Conservation (phyloP, 192 early-diverging fungal species). For the Rhizophagus sp. region DNA sequence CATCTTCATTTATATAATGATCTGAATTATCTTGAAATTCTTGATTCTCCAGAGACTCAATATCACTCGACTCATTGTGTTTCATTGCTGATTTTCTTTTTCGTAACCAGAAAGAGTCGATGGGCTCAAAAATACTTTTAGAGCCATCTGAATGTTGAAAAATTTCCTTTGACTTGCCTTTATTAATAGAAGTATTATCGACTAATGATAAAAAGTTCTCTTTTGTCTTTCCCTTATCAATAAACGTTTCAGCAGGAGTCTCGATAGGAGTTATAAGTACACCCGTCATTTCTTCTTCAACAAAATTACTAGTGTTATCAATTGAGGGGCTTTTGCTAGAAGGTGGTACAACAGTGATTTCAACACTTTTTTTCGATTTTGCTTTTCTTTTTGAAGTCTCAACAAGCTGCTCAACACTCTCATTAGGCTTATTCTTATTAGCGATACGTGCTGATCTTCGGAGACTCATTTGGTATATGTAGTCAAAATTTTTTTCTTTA, state of each 20-base stretch:
- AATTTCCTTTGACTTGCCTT: background rate
- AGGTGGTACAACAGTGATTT: background rate
- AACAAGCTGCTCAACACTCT: background rate
- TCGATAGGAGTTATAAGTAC: background rate
- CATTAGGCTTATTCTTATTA: background rate
- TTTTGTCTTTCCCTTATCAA: background rate
- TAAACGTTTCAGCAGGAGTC: background rate
- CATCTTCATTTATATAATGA: constrained; percentile 32
- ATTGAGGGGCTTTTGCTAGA: background rate
- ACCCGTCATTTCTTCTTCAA: background rate
- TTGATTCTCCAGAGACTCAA: constrained; percentile 2
- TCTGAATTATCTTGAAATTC: too few relatives aligned
- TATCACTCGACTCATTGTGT: constrained; percentile 15
- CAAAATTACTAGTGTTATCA: background rate
- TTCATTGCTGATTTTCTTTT: background rate
- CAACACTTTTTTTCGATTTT: background rate
- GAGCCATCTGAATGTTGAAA: constrained; percentile 13
- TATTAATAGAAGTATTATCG: background rate
- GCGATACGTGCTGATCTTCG: constrained; percentile 9
- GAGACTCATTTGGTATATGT: background rate
- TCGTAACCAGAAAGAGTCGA: constrained; percentile 14
- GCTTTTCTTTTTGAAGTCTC: background rate
- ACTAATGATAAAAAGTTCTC: background rate
- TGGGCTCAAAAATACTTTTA: constrained; percentile 16
- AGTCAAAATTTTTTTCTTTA: too few relatives aligned